A percentile compares a stretch with the other conserved stretches of the same genome.
Conservation (phyloP, 768 basidiomycete species). For the Amanita rubescens region DNA sequence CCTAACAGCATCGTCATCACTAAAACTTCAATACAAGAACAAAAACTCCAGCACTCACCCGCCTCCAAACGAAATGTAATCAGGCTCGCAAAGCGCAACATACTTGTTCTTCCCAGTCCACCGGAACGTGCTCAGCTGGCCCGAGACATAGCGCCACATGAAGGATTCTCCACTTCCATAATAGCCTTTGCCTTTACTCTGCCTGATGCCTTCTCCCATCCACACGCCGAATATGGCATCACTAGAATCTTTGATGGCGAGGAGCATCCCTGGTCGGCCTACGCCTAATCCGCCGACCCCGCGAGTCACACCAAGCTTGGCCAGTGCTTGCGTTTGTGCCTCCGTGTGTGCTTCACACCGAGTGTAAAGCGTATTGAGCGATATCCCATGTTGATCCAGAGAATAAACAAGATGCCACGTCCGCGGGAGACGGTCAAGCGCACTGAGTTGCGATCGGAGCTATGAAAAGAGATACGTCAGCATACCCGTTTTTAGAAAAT, state of each 20-base stretch:
- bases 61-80: slow-evolving; percentile 84
- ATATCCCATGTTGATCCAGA: slow-evolving; percentile 92
- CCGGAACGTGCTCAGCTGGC: slow-evolving; percentile 52
- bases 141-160: slow-evolving; percentile 58
- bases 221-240: slow-evolving; percentile 76
- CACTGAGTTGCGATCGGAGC: slow-evolving; percentile 68
- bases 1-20: slow-evolving; percentile 27
- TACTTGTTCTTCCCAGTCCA: slow-evolving; percentile 92
- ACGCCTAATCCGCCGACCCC: not conserved
- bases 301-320: slow-evolving; percentile 26
- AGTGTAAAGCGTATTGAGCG: slow-evolving; percentile 79
- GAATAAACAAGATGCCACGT: slow-evolving; percentile 82
- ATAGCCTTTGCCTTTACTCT: slow-evolving; percentile 57
- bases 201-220: slow-evolving; percentile 64
- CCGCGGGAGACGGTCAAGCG: slow-evolving; percentile 60
- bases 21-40: too few relatives aligned
- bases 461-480: slow-evolving; percentile 21
- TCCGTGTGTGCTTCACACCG: slow-evolving; percentile 41
- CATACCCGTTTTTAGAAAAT: not conserved
- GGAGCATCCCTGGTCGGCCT: slow-evolving; percentile 22
- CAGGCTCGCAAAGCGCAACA: slow-evolving; percentile 76
- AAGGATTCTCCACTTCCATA: slow-evolving; percentile 91
- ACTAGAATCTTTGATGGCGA: slow-evolving; percentile 58
- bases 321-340: slow-evolving; percentile 21
- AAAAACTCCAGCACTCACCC: too few relatives aligned